Base-by-base conservation (phyloP, 257 asterid species). In the Echites panduratus region DNA sequence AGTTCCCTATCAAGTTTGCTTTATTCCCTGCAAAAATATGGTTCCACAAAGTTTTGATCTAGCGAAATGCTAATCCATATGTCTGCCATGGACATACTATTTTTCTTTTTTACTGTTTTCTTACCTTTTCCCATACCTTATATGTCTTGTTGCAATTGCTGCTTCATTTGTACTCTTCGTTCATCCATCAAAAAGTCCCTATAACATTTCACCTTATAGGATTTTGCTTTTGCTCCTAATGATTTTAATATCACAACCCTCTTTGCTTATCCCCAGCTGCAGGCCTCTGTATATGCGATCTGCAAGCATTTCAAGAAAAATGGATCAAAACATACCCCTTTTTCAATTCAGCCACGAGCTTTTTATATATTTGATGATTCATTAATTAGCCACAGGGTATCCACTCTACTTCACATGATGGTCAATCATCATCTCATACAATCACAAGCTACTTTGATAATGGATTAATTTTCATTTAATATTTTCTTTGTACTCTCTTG, bases 381-480 rank as follows among this genome's bases (percentile, higher is more conserved):
- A 74, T 73, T 81, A 77, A 79, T 75, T 79, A 72, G 70, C 43
- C 76, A 81, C 41, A 80, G 80, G 76, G 53, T 53, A 63, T 75
- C 84, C 85, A 81, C 87, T 79, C 82, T 67, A 66, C 68, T 77
- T 74, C 72, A 70, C 81, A 83, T 83, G 73, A 85, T 85, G 80
- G 40, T 81, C 80, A 81, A 81, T 83, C 83, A 85, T 83, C 73
- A 75, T 76, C 81, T 72, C 70, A 77, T 62, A 81, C 66, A 75
- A 77, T 38, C 70, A 57, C 63, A 78, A 82, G 41, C 66, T 71
- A 73, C 80, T 71, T 69, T 52, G 47, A 72, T n/a, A 79, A 75
- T 67, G 69, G 70, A 76, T 71, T 77, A 79, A 58, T 74, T 63
- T 52, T 3, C 27, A 41, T 54, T 67, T 40, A 19, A n/a, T n/a